Evolutionary conservation across 164 flowering plant genomes (phyloP).

Genomic region (Berberis vulgaris): DNA sequence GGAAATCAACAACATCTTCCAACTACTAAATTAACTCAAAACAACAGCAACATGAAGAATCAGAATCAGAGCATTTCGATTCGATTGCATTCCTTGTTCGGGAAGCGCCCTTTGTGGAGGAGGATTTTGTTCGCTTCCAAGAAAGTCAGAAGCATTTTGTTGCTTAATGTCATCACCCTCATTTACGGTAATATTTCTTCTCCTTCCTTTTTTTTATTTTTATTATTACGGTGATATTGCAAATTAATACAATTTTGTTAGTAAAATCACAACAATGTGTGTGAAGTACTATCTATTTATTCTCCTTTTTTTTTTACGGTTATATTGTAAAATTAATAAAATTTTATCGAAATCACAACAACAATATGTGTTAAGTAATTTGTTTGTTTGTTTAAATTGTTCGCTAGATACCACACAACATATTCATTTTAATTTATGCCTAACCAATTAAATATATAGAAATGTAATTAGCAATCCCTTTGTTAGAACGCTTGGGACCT

Average conservation of each 20-base stretch:
- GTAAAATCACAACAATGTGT: not conserved
- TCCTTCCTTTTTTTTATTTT: conserved; percentile 1
- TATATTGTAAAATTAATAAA: no score
- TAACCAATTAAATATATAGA: no score
- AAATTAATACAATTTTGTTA: not conserved
- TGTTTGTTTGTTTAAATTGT: no score
- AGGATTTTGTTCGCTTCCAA: conserved; percentile 57
- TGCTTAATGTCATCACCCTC: conserved; percentile 63
- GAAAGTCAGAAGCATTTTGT: conserved; percentile 64
- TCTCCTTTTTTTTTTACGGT: no score
- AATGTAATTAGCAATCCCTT: no score
- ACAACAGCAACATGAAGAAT: not conserved
- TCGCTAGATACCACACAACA: no score
- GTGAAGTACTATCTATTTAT: no score
- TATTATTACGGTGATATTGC: not conserved
- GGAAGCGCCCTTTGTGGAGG: conserved; percentile 46
- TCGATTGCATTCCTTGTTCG: conserved; percentile 20
- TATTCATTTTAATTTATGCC: no score
- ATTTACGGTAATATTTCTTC: conserved; percentile 45
- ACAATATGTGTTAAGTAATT: no score
- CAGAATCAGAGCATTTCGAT: conserved; percentile 2
- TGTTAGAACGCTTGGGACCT: no score
- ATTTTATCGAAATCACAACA: no score
- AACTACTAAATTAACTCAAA: not conserved
- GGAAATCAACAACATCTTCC: not conserved